Base-by-base conservation (phyloP, 345 rosid species). In the Brassica cretica region DNA sequence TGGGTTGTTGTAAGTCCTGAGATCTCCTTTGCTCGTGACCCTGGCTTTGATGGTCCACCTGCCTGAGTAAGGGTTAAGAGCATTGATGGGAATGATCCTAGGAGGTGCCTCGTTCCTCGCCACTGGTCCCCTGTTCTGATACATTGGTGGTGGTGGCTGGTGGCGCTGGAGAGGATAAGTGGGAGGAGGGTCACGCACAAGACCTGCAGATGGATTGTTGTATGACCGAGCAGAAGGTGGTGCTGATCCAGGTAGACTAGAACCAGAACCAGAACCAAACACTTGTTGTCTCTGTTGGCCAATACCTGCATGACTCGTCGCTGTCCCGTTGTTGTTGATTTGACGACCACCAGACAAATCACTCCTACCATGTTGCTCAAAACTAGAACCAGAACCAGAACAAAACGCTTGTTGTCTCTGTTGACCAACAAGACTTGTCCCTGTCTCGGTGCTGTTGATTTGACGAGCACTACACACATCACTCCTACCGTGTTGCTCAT, bases 41-140 rank as follows among this genome's bases (percentile, higher is more conserved):
- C 97, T 87, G 8, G 93, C 98, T 87, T 92, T 94, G 68, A 94
- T 87, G 2, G 97, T 88, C 98, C 98, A 92, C 83, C 91, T 81
- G 18, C 93, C 94, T 63, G 82, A 87, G 72, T 94, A 94, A 0
- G 97, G 97, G 76, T 86, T 91, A 70, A 94, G 81, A 49, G 97
- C 92, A 78, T 88, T 80, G 21, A 94, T 91, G 3, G 98, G 98
- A 71, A 89, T 77, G 75, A 87, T 88, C 84, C 89, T 86, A 1
- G 92, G 84, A 10, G 90, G 82, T 66, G 93, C 89, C 35, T 89
- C 97, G 56, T 83, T 92, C 82, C 76, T 90, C 6, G 87, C 87
- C 27, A 85, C 86, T 5, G 91, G 93, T 71, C 95, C 95, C 73
- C 91, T 84, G 82, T 92, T 94, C 51, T 39, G 63, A 67, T 87